Evolutionary conservation across 2,329 filamentous ascomycete genomes (phyloP), one percentile per base, ranked within the genome.

Genomic region (Stachybotrys elegans): DNA sequence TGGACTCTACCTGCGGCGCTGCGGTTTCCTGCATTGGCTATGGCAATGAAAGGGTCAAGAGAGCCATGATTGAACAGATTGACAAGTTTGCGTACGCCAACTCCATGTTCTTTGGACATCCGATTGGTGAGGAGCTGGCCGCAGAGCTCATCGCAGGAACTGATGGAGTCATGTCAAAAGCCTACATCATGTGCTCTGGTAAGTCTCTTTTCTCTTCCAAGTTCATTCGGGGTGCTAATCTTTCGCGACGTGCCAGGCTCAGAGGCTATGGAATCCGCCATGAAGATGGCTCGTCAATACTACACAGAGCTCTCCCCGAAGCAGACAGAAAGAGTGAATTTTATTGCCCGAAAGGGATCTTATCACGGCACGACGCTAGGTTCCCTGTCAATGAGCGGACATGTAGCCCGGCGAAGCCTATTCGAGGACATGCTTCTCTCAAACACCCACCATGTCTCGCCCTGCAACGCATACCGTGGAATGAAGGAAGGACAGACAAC

Each of bases 281-380:
- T 75, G 48, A 75, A 76, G 48, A 54, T 73, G 32, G 68, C 69
- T 0, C 51, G 67, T 8, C 71, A 76, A 49, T 75, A 71, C 42
- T 72, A 60, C 40, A 50, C 65, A 9, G 71, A 73, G 42, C 46
- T 55, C 2, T 49, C 57, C 2, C 62, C 66, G 0, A 65, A 77
- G 1, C 72, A 87, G 51, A 70, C 73, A 2, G 60, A 71, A 31
- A 73, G 85, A n/a, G 71, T 64, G 1, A 69, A 73, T 11, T 88
- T 88, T 60, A 87, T 91, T 53, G 74, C 82, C 4, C 75, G 86
- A 13, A 63, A 75, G 27, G 73, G 80, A 34, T 86, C 83, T 5
- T 91, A 87, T 53, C 86, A 91, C 50, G 86, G 86, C 8, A 81
- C 73, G 4, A 90, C 85, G 0, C 63, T 89, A 0, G 84, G 84